These are phyloP conservation scores for Acer yangbiense DNA, from an alignment of 345 rosid species.

Conservation along the genomic window DNA sequence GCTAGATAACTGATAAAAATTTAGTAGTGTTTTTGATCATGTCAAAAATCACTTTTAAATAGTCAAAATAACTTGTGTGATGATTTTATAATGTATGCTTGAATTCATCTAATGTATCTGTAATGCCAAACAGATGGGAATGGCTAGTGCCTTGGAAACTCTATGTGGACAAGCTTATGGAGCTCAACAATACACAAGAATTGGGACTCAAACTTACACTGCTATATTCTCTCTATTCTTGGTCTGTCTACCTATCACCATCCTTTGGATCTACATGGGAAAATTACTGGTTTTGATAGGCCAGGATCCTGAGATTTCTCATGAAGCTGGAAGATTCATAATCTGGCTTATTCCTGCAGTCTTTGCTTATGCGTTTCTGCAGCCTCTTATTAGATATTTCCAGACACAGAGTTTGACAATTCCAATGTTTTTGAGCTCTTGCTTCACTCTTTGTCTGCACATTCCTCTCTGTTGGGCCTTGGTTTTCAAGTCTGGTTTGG, in stretches of 20 bases:
- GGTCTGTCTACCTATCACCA: conserved; percentile 53
- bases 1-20: too few relatives aligned
- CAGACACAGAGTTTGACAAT: conserved; percentile 60
- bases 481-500: conserved; percentile 54
- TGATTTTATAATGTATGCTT: too few relatives aligned
- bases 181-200: conserved; percentile 54
- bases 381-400: conserved; percentile 59
- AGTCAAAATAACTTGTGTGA: too few relatives aligned
- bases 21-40: too few relatives aligned
- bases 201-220: conserved; percentile 63
- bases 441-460: conserved; percentile 43
- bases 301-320: conserved; percentile 66
- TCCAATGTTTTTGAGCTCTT: conserved; percentile 60
- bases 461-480: conserved; percentile 63
- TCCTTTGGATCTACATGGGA: conserved; percentile 60
- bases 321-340: conserved; percentile 56
- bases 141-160: conserved; percentile 78
- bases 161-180: conserved; percentile 86
- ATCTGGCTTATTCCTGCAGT: conserved; percentile 64
- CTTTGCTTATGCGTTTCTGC: conserved; percentile 57
- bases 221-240: conserved; percentile 49
- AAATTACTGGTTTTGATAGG: conserved; percentile 49
- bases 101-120: neutral
- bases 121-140: conserved; percentile 55
- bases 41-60: too few relatives aligned